Conservation (phyloP, 2,329 filamentous ascomycete species). For the Xylariaceae sp. region DNA sequence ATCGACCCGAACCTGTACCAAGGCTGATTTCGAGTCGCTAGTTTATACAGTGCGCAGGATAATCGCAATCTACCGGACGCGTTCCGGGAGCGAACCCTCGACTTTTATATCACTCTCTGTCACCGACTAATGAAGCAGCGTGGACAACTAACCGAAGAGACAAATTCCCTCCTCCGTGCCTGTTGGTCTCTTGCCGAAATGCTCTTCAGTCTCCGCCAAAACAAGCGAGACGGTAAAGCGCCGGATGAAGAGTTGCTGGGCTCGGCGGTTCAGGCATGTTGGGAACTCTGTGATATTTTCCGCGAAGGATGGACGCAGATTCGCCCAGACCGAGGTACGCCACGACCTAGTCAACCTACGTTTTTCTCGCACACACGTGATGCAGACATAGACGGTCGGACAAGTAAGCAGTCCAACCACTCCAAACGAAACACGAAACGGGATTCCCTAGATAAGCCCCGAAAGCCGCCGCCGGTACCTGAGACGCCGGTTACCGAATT, state of each 20-base stretch:
- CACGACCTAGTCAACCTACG: constrained; percentile 70
- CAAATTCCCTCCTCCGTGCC: constrained; percentile 74
- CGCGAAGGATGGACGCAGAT: constrained; percentile 87
- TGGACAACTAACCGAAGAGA: constrained; percentile 70
- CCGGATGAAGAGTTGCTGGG: constrained; percentile 80
- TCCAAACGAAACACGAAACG: constrained; percentile 53
- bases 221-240: constrained; percentile 63
- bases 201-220: constrained; percentile 85
- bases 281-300: constrained; percentile 92
- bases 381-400: constrained; percentile 42
- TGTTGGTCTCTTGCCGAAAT: constrained; percentile 92
- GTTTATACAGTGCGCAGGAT: constrained; percentile 85
- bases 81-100: constrained; percentile 82
- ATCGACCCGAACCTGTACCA: neutral
- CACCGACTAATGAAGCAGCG: constrained; percentile 96
- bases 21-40: constrained; percentile 26
- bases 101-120: constrained; percentile 91
- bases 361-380: constrained; percentile 55
- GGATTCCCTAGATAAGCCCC: constrained; percentile 44
- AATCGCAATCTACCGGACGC: constrained; percentile 70
- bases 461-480: constrained; percentile 52
- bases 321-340: constrained; percentile 78
- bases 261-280: constrained; percentile 87
- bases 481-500: constrained; percentile 95
- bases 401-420: constrained; percentile 48